Evolutionary conservation across 1,139 yeast genomes (phyloP).

Genomic region (Zhuliangozyma blackwelliae): DNA sequence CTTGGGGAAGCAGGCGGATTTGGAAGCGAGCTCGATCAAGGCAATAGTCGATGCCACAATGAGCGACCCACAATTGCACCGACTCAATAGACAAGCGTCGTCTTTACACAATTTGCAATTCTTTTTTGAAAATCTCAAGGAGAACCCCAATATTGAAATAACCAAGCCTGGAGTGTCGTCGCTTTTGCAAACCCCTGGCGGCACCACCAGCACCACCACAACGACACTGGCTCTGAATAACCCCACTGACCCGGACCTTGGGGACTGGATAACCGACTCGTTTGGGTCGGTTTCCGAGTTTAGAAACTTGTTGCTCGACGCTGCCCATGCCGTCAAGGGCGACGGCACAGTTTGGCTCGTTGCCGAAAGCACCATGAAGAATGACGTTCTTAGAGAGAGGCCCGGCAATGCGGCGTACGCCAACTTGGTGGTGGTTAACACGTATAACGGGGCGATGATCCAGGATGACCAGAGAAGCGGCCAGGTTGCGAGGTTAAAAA

Average conservation of each 20-base stretch:
- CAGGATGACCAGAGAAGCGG: constrained; percentile 51
- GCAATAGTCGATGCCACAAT: constrained; percentile 40
- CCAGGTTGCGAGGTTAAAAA: constrained; percentile 37
- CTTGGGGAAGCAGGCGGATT: constrained; percentile 20
- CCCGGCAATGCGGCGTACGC: constrained; percentile 30
- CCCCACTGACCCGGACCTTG: constrained; percentile 36
- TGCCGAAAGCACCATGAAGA: constrained; percentile 47
- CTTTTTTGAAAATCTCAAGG: constrained; percentile 49
- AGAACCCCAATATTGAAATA: not conserved
- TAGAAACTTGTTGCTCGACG: constrained; percentile 55
- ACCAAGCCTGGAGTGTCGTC: constrained; percentile 11
- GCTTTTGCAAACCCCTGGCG: constrained; percentile 43
- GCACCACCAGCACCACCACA: constrained; percentile 16
- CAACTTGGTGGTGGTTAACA: constrained; percentile 60
- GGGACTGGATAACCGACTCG: constrained; percentile 45
- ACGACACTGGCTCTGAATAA: constrained; percentile 17
- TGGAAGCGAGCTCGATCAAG: constrained; percentile 16
- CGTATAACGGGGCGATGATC: constrained; percentile 73
- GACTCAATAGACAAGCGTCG: constrained; percentile 55
- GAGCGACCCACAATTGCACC: constrained; percentile 43
- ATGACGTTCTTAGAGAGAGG: constrained; percentile 19
- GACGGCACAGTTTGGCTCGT: constrained; percentile 75
- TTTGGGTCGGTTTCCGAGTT: constrained; percentile 71
- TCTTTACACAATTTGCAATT: constrained; percentile 57
- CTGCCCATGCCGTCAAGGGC: constrained; percentile 63